Evolutionary conservation across 2,329 filamentous ascomycete species (phyloP).

Genomic region (Cordyceps tenuipes): DNA sequence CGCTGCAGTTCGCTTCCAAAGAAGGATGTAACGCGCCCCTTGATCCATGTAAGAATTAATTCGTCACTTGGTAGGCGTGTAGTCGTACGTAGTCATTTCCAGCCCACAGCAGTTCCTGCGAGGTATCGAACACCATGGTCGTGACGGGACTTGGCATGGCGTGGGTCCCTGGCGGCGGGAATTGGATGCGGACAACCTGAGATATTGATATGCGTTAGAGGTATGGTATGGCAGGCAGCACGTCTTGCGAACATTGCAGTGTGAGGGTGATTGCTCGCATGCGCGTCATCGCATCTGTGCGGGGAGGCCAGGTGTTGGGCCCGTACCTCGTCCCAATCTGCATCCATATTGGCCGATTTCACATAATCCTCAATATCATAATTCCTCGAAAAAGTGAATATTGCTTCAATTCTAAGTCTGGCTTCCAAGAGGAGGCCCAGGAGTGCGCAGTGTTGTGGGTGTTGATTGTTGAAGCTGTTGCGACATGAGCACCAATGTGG

Average conservation of each 20-base stretch:
- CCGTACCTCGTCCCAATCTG: slow-evolving; percentile 59
- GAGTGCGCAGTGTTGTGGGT: slow-evolving; percentile 1
- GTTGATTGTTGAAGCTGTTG: not conserved
- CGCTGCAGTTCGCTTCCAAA: slow-evolving; percentile 75
- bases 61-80: not conserved
- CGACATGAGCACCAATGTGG: not conserved
- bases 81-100: slow-evolving; percentile 76
- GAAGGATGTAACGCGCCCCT: slow-evolving; percentile 87
- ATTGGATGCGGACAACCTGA: slow-evolving; percentile 71
- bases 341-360: slow-evolving; percentile 47
- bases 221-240: not conserved
- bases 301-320: slow-evolving; percentile 12
- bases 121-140: slow-evolving; percentile 80
- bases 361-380: slow-evolving; percentile 30
- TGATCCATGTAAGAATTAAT: slow-evolving; percentile 18
- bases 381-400: slow-evolving; percentile 13
- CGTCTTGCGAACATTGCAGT: slow-evolving; percentile 2
- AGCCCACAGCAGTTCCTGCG: slow-evolving; percentile 85
- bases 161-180: slow-evolving; percentile 68
- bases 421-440: not conserved
- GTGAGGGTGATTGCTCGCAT: slow-evolving; percentile 14
- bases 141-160: slow-evolving; percentile 63
- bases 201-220: slow-evolving; percentile 10
- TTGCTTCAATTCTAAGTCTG: not conserved
- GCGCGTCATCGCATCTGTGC: slow-evolving; percentile 12